Evolutionary conservation across 768 basidiomycete genomes (phyloP).

Genomic region (Pisolithus marmoratus): DNA sequence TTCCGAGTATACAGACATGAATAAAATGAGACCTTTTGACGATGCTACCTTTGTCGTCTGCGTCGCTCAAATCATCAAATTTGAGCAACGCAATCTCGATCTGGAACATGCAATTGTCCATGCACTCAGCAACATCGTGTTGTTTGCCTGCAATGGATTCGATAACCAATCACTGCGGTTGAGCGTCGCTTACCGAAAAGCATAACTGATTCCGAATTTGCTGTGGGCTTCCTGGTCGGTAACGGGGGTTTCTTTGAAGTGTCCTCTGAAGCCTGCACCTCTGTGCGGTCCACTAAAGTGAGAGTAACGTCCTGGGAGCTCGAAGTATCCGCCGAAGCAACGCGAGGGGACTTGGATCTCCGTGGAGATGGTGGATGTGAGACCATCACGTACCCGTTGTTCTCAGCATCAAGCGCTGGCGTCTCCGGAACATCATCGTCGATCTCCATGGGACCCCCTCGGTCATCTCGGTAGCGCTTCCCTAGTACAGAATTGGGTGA

Average conservation of each 20-base stretch:
- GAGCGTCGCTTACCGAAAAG: slow-evolving; percentile 66
- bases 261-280: slow-evolving; percentile 18
- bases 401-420: slow-evolving; percentile 29
- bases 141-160: slow-evolving; percentile 62
- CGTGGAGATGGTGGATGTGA: slow-evolving; percentile 32
- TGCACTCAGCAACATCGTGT: slow-evolving; percentile 97
- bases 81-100: slow-evolving; percentile 88
- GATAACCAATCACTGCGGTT: background rate
- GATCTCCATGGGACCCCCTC: slow-evolving; percentile 44
- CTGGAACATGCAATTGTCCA: slow-evolving; percentile 99
- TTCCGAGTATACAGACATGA: background rate
- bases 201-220: slow-evolving; percentile 71
- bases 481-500: slow-evolving; percentile 58
- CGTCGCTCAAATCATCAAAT: slow-evolving; percentile 42
- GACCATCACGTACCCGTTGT: slow-evolving; percentile 39
- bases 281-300: slow-evolving; percentile 28
- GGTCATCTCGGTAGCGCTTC: slow-evolving; percentile 55
- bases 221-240: slow-evolving; percentile 47
- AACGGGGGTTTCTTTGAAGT: slow-evolving; percentile 48
- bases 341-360: slow-evolving; percentile 31
- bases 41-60: slow-evolving; percentile 64
- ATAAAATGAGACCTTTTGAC: slow-evolving; percentile 64
- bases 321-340: slow-evolving; percentile 24
- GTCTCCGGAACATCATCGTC: slow-evolving; percentile 36
- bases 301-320: slow-evolving; percentile 20